A percentile compares a stretch with the other conserved stretches of the same genome.
Evolutionary conservation across 371 early-diverging fungal genomes (phyloP).

Genomic region (Phascolomyces articulosus): DNA sequence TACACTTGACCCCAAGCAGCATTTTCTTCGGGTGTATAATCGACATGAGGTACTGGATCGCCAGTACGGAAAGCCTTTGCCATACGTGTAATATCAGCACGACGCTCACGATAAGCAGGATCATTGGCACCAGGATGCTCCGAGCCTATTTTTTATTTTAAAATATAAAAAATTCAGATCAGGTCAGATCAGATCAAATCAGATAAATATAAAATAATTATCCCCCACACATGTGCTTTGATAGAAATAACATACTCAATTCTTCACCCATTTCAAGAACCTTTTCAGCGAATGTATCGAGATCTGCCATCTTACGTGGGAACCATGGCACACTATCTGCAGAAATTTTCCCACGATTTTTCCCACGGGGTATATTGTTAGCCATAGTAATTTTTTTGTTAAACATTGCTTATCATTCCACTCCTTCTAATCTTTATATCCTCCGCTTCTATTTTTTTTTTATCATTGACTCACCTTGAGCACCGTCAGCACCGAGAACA

Average conservation of each 20-base stretch:
- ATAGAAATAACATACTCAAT: slow-evolving; percentile 48
- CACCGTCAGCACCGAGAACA: slow-evolving; percentile 40
- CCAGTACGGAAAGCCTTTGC: slow-evolving; percentile 89
- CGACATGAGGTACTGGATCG: slow-evolving; percentile 80
- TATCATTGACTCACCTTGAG: not conserved
- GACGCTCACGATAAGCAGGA: slow-evolving; percentile 81
- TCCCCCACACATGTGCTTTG: too few species aligned
- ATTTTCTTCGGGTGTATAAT: slow-evolving; percentile 83
- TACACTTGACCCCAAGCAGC: slow-evolving; percentile 90
- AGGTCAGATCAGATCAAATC: too few species aligned
- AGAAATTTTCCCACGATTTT: slow-evolving; percentile 18
- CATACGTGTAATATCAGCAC: slow-evolving; percentile 85
- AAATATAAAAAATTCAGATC: too few species aligned
- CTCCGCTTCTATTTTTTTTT: not conserved
- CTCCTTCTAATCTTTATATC: too few species aligned
- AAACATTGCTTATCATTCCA: too few species aligned
- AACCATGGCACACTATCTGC: slow-evolving; percentile 84
- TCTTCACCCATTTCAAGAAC: slow-evolving; percentile 94
- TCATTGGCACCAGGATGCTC: slow-evolving; percentile 97
- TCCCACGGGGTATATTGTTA: too few species aligned
- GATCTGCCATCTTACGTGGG: slow-evolving; percentile 90
- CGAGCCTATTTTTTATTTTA: too few species aligned
- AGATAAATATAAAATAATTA: too few species aligned
- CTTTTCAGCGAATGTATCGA: slow-evolving; percentile 93
- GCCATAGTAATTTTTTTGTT: too few species aligned